Percentiles rank a stretch among this genome's conserved stretches.
phyloP scores from a whole-genome alignment of 1,139 yeast species.

The Hansenula anomala region DNA sequence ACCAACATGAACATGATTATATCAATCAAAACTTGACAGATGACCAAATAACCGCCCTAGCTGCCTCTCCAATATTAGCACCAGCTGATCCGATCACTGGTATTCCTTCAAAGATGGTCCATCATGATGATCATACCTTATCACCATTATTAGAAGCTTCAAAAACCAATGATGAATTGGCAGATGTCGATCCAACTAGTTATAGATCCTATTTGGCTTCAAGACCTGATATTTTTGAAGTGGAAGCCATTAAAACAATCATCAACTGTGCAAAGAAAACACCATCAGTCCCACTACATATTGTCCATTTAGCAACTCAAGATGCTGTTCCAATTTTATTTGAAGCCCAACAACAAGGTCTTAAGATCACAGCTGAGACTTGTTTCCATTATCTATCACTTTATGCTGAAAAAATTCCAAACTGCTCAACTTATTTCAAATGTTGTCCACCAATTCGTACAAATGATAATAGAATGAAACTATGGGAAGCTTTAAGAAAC shows the following conservation, averaged over 20 bases:
- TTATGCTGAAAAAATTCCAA: conserved; percentile 69
- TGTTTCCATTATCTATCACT: conserved; percentile 88
- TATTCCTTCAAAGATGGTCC: conserved; percentile 39
- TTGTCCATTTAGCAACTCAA: conserved; percentile 85
- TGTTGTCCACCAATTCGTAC: conserved; percentile 94
- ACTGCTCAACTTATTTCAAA: conserved; percentile 76
- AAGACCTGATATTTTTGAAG: conserved; percentile 84
- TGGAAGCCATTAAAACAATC: conserved; percentile 72
- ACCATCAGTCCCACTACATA: conserved; percentile 74
- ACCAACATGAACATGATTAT: conserved; percentile 7
- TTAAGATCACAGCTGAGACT: conserved; percentile 69
- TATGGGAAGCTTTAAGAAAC: conserved; percentile 72
- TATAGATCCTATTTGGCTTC: conserved; percentile 77
- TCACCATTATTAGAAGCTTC: conserved; percentile 44
- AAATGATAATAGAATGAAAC: conserved; percentile 57
- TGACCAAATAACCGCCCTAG: conserved; percentile 47
- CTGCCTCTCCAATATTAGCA: conserved; percentile 48
- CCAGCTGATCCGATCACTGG: conserved; percentile 58
- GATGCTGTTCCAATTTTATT: conserved; percentile 71
- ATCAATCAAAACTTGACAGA: conserved; percentile 32
- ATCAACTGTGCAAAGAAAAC: conserved; percentile 53
- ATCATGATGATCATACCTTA: conserved; percentile 25
- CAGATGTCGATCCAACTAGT: conserved; percentile 55
- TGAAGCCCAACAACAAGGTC: conserved; percentile 50
- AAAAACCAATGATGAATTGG: conserved; percentile 36